Conservation (phyloP, 495 filamentous ascomycete species). For the Clohesyomyces aquaticus region DNA sequence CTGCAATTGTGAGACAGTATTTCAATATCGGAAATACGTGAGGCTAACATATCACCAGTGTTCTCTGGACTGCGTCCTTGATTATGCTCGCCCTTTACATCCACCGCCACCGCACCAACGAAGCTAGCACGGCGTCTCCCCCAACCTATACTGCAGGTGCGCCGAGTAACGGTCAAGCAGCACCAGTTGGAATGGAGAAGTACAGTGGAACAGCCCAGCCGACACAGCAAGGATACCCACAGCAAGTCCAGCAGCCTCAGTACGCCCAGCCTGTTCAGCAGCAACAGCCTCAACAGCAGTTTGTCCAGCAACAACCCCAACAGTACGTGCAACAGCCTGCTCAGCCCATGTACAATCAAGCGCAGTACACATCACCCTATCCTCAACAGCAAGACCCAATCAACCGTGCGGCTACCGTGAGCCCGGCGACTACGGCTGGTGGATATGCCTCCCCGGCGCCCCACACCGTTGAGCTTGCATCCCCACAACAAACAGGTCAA, state of each 20-base stretch:
- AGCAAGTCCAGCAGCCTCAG: conserved; percentile 10
- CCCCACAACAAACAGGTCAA: conserved; percentile 10
- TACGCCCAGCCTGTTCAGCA: conserved; percentile 25
- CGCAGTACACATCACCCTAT: conserved; percentile 2
- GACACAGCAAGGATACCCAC: conserved; percentile 7
- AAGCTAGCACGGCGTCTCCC: background rate
- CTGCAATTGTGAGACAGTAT: conserved; percentile 19
- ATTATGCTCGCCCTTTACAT: conserved; percentile 27
- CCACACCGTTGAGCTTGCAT: conserved; percentile 12
- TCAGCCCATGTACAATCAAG: conserved; percentile 1
- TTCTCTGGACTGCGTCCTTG: conserved; percentile 12
- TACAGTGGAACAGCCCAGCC: conserved; percentile 7
- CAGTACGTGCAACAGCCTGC: conserved; percentile 22
- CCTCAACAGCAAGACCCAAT: conserved; percentile 23
- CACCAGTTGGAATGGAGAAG: conserved; percentile 32
- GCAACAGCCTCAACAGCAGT: background rate
- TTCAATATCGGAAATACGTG: background rate
- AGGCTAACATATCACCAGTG: conserved; percentile 10
- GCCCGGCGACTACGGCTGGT: conserved; percentile 15
- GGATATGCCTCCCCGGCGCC: conserved; percentile 5
- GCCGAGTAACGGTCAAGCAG: conserved; percentile 6
- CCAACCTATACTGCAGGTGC: conserved; percentile 14
- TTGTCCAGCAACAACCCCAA: conserved; percentile 11
- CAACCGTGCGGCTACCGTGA: conserved; percentile 24
- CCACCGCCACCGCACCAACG: conserved; percentile 19